phyloP scores from a whole-genome alignment of 768 basidiomycete species.

The Leucocoprinus birnbaumii region DNA sequence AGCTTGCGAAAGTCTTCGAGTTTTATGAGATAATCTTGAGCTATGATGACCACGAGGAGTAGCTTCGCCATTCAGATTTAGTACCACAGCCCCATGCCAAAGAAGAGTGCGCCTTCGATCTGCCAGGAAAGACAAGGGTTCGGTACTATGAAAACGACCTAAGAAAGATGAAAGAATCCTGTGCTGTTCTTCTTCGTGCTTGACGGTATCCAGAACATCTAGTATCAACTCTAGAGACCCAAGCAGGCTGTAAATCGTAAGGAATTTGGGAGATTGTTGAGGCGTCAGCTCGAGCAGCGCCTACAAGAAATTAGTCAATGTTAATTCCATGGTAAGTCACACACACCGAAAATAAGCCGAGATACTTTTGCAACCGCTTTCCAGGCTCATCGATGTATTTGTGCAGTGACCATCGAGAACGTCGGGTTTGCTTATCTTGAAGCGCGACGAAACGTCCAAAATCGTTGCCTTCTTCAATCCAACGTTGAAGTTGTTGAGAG shows the following conservation, averaged over 20 bases:
- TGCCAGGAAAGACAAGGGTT: slow-evolving; percentile 52
- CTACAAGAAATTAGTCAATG: slow-evolving; percentile 35
- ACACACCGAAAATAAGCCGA: slow-evolving; percentile 71
- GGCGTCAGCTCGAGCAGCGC: slow-evolving; percentile 69
- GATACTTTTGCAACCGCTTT: slow-evolving; percentile 67
- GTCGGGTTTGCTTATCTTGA: slow-evolving; percentile 51
- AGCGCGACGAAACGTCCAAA: slow-evolving; percentile 85
- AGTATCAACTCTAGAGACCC: slow-evolving; percentile 71
- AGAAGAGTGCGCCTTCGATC: slow-evolving; percentile 74
- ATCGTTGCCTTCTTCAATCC: slow-evolving; percentile 54
- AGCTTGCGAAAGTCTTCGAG: not conserved
- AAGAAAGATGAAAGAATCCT: slow-evolving; percentile 64
- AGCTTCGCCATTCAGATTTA: not conserved
- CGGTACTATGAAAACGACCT: slow-evolving; percentile 56
- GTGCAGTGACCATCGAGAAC: slow-evolving; percentile 63
- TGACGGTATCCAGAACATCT: slow-evolving; percentile 81
- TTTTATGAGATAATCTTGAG: not conserved
- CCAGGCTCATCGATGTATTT: slow-evolving; percentile 75
- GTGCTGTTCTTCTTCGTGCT: slow-evolving; percentile 83
- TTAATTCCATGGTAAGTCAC: not conserved
- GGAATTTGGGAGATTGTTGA: slow-evolving; percentile 64
- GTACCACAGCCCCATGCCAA: slow-evolving; percentile 55
- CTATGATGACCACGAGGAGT: not conserved
- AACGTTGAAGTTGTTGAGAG: slow-evolving; percentile 45
- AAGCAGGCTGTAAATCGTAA: slow-evolving; percentile 62